Conservation (phyloP, 1,284 basidiomycete genomes). For the Erythrobasidium hasegawianum region DNA sequence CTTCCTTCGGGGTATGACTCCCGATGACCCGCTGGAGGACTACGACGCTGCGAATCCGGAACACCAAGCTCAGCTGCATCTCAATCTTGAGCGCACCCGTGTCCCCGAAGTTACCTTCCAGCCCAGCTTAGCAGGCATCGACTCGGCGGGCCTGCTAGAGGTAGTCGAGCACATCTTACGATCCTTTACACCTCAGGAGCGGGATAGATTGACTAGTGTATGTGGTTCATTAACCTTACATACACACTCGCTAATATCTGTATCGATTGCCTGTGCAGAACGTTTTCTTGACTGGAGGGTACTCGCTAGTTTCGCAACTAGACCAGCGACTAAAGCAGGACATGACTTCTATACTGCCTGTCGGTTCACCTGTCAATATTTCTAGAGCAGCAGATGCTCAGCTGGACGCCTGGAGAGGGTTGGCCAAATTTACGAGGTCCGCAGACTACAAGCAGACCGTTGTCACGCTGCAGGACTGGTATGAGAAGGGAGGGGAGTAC, state of each 20-base stretch:
- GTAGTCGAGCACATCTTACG: conserved; percentile 79
- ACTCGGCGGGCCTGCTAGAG: conserved; percentile 90
- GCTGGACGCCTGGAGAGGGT: conserved; percentile 23
- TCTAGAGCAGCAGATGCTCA: conserved; percentile 57
- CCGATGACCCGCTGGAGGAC: conserved; percentile 56
- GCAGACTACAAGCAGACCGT: conserved; percentile 60
- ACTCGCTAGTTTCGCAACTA: conserved; percentile 71
- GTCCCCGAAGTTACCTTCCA: conserved; percentile 93
- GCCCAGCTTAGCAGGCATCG: conserved; percentile 87
- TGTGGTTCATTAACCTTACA: conserved; percentile 36
- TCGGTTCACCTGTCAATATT: conserved; percentile 66
- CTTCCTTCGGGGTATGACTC: conserved; percentile 61
- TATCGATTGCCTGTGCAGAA: conserved; percentile 58
- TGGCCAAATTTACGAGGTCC: conserved; percentile 54
- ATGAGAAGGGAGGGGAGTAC: conserved; percentile 82
- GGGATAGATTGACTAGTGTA: conserved; percentile 58
- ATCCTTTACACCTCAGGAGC: conserved; percentile 68
- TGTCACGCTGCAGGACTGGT: conserved; percentile 73
- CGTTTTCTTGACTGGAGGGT: conserved; percentile 83
- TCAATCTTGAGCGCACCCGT: conserved; percentile 87
- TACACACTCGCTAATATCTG: conserved; percentile 33
- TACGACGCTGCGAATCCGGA: conserved; percentile 59
- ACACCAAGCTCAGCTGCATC: conserved; percentile 71
- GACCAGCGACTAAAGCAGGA: conserved; percentile 63
- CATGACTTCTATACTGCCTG: conserved; percentile 74